phyloP scores from a whole-genome alignment of 345 rosid species.

The Eutrema yunnanense region DNA sequence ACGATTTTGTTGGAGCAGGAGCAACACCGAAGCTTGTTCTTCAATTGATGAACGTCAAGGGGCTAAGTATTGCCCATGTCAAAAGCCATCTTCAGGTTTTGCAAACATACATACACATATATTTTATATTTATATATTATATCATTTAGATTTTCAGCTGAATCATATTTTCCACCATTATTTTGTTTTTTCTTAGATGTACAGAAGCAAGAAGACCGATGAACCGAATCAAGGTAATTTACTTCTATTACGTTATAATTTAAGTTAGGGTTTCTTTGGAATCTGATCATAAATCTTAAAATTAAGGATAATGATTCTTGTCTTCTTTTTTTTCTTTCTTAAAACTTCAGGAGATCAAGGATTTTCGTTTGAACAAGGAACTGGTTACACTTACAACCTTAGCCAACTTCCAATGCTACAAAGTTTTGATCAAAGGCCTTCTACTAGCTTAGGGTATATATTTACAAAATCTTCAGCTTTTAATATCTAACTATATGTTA shows the following conservation, averaged over 20 bases:
- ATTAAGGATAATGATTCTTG: not conserved
- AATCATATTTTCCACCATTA: not conserved
- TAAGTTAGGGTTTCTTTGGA: slow-evolving; percentile 29
- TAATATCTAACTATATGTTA: not conserved
- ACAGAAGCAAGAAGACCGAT: slow-evolving; percentile 63
- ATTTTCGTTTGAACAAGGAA: slow-evolving; percentile 35
- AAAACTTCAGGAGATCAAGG: slow-evolving; percentile 43
- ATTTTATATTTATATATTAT: not conserved
- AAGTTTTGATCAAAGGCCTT: slow-evolving; percentile 46
- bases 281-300: not conserved
- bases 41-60: slow-evolving; percentile 73
- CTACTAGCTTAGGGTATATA: slow-evolving; percentile 33
- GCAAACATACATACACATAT: not conserved
- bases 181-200: slow-evolving; percentile 43
- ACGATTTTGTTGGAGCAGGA: slow-evolving; percentile 36
- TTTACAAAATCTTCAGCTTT: not conserved
- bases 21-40: slow-evolving; percentile 87
- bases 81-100: slow-evolving; percentile 87
- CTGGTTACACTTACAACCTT: slow-evolving; percentile 48
- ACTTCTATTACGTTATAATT: not conserved
- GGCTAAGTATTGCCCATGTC: slow-evolving; percentile 75
- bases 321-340: not conserved
- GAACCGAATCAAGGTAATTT: slow-evolving; percentile 45
- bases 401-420: slow-evolving; percentile 60
- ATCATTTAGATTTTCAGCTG: not conserved